Conservation (phyloP, 140 eudicot genomes). For the Stevia rebaudiana region DNA sequence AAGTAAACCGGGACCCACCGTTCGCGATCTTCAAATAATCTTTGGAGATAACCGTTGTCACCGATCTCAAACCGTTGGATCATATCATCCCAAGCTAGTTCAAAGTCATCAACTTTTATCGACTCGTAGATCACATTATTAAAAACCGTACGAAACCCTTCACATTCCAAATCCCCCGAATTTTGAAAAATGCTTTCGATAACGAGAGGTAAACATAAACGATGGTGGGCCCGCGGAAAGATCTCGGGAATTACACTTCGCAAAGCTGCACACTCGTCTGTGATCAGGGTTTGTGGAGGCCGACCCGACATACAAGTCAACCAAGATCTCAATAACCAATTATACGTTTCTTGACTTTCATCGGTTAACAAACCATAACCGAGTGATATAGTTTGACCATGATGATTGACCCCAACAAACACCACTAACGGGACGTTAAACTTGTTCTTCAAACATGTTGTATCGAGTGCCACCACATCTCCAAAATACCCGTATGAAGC, state of each 20-base stretch:
- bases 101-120: conserved; percentile 66
- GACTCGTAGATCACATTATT: conserved; percentile 40
- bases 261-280: conserved; percentile 45
- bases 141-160: conserved; percentile 40
- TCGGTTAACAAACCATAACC: conserved; percentile 66
- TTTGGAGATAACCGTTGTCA: conserved; percentile 37
- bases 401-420: conserved; percentile 75
- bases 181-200: conserved; percentile 44
- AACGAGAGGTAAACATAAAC: conserved; percentile 48
- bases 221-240: conserved; percentile 69
- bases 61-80: conserved; percentile 41
- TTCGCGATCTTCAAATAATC: conserved; percentile 65
- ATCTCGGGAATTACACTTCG: conserved; percentile 56
- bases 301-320: conserved; percentile 78
- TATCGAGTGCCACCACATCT: conserved; percentile 67
- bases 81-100: conserved; percentile 78
- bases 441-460: conserved; percentile 47
- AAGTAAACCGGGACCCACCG: conserved; percentile 74
- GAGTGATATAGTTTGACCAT: conserved; percentile 56
- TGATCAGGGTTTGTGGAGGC: conserved; percentile 68
- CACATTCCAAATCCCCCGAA: conserved; percentile 44
- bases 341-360: conserved; percentile 52
- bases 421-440: conserved; percentile 54
- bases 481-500: conserved; percentile 64
- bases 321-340: conserved; percentile 77